These are phyloP conservation scores for Hypoxylon fuscum DNA, from an alignment of 495 filamentous ascomycete genomes.

Conservation along the genomic window DNA sequence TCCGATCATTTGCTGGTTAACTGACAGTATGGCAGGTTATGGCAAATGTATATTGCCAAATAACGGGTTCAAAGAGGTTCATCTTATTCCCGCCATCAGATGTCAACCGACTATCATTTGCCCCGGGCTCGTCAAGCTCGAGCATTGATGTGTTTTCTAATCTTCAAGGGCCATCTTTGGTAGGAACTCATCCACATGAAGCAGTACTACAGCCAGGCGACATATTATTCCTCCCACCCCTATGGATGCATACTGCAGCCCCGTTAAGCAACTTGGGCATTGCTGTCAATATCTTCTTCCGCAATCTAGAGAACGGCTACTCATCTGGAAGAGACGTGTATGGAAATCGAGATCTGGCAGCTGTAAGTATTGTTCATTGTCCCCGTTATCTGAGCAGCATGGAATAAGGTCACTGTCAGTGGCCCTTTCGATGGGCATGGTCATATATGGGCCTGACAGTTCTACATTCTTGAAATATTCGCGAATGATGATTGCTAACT, in stretches of 20 bases:
- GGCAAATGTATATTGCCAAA: slow-evolving; percentile 88
- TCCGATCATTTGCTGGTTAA: not conserved
- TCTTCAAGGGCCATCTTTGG: slow-evolving; percentile 51
- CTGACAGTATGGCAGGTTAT: slow-evolving; percentile 66
- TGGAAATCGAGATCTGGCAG: slow-evolving; percentile 84
- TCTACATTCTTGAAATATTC: too few species aligned
- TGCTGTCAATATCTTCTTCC: slow-evolving; percentile 88
- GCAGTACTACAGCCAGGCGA: slow-evolving; percentile 73
- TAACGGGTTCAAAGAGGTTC: slow-evolving; percentile 74
- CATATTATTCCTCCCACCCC: slow-evolving; percentile 79
- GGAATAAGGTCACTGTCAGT: too few species aligned
- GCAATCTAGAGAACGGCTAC: slow-evolving; percentile 72
- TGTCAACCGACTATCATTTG: slow-evolving; percentile 72
- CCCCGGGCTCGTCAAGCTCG: slow-evolving; percentile 82
- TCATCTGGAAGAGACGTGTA: slow-evolving; percentile 84
- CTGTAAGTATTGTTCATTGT: slow-evolving; percentile 38
- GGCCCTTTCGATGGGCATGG: too few species aligned
- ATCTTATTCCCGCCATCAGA: slow-evolving; percentile 82
- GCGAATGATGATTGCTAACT: slow-evolving; percentile 15
- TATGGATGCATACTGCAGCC: slow-evolving; percentile 85
- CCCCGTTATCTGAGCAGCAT: not conserved
- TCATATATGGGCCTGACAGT: too few species aligned
- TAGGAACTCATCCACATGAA: slow-evolving; percentile 71
- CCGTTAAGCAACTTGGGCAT: slow-evolving; percentile 71
- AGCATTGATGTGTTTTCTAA: slow-evolving; percentile 71